These are phyloP conservation scores for Psophocarpus tetragonolobus DNA, from an alignment of 306 rosid genomes.

Conservation along the genomic window DNA sequence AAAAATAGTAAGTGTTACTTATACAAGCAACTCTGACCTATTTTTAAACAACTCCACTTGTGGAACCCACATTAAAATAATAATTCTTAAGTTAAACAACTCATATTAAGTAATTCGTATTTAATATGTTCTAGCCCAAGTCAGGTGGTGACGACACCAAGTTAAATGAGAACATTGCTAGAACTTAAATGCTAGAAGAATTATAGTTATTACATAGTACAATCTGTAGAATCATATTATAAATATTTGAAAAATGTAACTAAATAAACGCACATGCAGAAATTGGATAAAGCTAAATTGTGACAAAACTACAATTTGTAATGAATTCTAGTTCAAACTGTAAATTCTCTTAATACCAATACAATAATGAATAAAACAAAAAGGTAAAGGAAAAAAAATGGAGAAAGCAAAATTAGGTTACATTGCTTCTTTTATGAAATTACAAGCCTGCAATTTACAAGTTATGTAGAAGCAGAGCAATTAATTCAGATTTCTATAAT, in stretches of 20 bases:
- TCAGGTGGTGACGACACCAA: neutral
- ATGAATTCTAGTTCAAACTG: constrained; percentile 23
- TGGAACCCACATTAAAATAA: too few relatives aligned
- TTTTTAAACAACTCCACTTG: too few relatives aligned
- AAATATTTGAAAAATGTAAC: neutral
- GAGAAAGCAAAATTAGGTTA: constrained; percentile 19
- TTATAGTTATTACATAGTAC: neutral
- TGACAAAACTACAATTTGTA: constrained; percentile 8
- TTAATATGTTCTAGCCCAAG: too few relatives aligned
- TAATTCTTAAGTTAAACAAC: too few relatives aligned
- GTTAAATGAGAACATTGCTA: neutral
- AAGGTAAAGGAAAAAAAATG: neutral
- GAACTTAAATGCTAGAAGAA: neutral
- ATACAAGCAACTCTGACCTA: too few relatives aligned
- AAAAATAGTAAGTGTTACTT: too few relatives aligned
- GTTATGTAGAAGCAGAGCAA: constrained; percentile 55
- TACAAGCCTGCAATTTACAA: constrained; percentile 70
- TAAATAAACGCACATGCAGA: neutral
- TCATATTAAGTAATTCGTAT: too few relatives aligned
- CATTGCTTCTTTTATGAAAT: constrained; percentile 42
- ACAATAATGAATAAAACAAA: constrained; percentile 18
- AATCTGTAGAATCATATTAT: neutral
- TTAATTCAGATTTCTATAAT: constrained; percentile 53
- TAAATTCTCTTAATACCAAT: constrained; percentile 21
- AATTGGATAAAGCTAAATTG: neutral